These are phyloP conservation scores for Eimeria falciformis DNA, from an alignment of 169 alveolate genomes.

Conservation along the genomic window DNA sequence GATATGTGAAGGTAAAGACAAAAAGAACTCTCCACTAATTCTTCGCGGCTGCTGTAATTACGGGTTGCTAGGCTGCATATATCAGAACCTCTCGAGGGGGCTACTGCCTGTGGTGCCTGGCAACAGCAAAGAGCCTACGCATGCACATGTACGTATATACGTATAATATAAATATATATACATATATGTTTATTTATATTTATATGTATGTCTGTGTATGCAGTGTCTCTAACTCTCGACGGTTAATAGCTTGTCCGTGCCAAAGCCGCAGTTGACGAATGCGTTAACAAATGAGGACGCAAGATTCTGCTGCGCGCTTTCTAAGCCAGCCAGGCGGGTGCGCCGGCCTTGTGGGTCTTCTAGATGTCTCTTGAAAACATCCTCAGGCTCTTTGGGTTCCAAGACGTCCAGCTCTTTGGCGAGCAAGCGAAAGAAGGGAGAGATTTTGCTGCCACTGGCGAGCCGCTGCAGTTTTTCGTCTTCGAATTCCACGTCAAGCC, in stretches of 20 bases:
- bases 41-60: too few relatives aligned
- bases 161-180: not conserved
- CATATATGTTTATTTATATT: not conserved
- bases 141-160: not conserved
- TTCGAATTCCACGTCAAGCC: constrained; percentile 72
- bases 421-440: constrained; percentile 76
- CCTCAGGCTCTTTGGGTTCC: constrained; percentile 84
- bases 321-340: constrained; percentile 70
- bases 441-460: constrained; percentile 63
- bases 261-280: constrained; percentile 98
- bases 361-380: constrained; percentile 83
- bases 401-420: constrained; percentile 81
- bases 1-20: too few relatives aligned
- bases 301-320: constrained; percentile 95
- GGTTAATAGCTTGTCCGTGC: constrained; percentile 94
- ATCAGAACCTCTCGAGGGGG: too few relatives aligned
- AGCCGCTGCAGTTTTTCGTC: constrained; percentile 74
- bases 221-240: constrained; percentile 80
- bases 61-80: too few relatives aligned
- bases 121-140: too few relatives aligned
- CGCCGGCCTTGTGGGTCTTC: constrained; percentile 76
- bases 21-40: too few relatives aligned
- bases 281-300: constrained; percentile 98
- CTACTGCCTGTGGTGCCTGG: too few relatives aligned
- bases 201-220: too few relatives aligned